Conservation (phyloP, 1,139 yeast species). For the Scheffersomyces segobiensis region DNA sequence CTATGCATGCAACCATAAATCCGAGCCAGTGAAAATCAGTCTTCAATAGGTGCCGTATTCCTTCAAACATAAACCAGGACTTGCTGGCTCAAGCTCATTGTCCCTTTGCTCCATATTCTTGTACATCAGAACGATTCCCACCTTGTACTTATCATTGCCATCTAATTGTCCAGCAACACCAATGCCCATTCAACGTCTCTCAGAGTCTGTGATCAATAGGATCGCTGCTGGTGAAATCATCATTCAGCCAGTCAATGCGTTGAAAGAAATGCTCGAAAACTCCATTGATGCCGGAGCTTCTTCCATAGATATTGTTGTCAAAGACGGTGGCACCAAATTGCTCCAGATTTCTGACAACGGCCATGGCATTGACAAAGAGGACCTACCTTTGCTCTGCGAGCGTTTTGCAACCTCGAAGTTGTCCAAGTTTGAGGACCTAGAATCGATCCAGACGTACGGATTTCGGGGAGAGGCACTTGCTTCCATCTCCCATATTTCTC, state of each 20-base stretch:
- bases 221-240: slow-evolving; percentile 99
- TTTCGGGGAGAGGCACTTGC: slow-evolving; percentile 65
- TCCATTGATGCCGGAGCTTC: slow-evolving; percentile 53
- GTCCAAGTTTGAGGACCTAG: slow-evolving; percentile 49
- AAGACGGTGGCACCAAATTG: slow-evolving; percentile 55
- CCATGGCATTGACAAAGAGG: slow-evolving; percentile 46
- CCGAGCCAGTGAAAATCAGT: neutral
- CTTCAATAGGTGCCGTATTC: neutral
- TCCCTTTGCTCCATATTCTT: neutral
- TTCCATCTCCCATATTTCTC: slow-evolving; percentile 59
- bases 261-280: slow-evolving; percentile 58
- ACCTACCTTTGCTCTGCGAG: slow-evolving; percentile 51
- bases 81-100: neutral
- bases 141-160: neutral
- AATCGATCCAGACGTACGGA: slow-evolving; percentile 54
- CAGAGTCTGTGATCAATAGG: slow-evolving; percentile 71
- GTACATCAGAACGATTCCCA: neutral
- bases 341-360: slow-evolving; percentile 59
- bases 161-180: neutral
- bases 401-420: slow-evolving; percentile 60
- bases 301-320: slow-evolving; percentile 48
- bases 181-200: slow-evolving; percentile 31
- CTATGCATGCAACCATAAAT: neutral
- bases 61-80: neutral
- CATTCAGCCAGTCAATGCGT: slow-evolving; percentile 82